These are phyloP conservation scores for Podospora conica DNA, from an alignment of 495 filamentous ascomycete species.

Conservation along the genomic window DNA sequence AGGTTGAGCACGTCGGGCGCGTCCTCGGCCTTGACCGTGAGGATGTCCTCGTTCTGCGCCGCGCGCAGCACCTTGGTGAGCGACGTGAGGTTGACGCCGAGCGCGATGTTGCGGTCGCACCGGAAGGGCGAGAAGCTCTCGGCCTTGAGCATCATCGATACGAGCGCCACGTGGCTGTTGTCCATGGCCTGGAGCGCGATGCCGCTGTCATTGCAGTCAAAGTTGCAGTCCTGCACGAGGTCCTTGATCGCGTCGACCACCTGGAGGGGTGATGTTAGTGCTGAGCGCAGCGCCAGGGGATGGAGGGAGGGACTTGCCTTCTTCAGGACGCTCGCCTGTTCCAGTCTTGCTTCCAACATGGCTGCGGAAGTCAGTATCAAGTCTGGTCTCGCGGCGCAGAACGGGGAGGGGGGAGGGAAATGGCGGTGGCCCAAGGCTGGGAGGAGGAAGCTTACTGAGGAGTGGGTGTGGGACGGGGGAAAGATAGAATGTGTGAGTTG, in stretches of 20 bases:
- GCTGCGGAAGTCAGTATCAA: constrained; percentile 20
- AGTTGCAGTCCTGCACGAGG: constrained; percentile 99
- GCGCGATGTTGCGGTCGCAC: constrained; percentile 97
- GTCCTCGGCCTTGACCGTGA: constrained; percentile 96
- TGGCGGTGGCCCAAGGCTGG: not conserved
- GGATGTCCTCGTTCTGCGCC: constrained; percentile 88
- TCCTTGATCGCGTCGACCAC: constrained; percentile 99
- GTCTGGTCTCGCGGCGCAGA: not conserved
- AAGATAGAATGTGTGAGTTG: not conserved
- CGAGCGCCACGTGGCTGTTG: constrained; percentile 98
- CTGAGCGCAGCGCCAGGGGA: not conserved
- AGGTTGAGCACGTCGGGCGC: constrained; percentile 92
- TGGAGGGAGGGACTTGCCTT: constrained; percentile 54
- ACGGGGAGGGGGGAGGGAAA: not conserved
- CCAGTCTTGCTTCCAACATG: constrained; percentile 94
- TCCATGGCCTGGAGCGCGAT: constrained; percentile 99
- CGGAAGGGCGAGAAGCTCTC: constrained; percentile 95
- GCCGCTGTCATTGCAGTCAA: constrained; percentile 99
- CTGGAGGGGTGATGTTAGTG: constrained; percentile 37
- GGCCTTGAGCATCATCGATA: constrained; percentile 96
- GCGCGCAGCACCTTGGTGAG: constrained; percentile 96
- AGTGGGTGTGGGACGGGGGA: not conserved
- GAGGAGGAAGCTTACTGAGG: constrained; percentile 10
- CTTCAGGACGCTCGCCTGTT: constrained; percentile 91
- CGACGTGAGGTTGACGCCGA: constrained; percentile 93